Evolutionary conservation across 805 yeast species (phyloP), one percentile per base, ranked within the genome.

Genomic region (Clavispora phyllophila): DNA sequence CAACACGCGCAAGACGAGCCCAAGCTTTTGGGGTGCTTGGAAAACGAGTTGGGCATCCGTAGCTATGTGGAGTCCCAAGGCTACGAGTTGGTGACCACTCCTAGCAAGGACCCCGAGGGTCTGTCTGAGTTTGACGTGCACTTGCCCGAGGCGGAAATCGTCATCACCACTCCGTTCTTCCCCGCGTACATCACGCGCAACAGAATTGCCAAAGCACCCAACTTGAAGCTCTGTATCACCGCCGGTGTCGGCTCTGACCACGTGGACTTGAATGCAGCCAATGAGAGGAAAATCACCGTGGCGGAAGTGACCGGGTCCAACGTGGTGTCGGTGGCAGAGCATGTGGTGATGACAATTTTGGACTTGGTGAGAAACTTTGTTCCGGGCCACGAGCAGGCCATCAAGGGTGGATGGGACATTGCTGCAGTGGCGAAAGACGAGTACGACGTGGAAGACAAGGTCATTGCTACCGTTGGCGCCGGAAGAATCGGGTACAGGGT

Each of bases 181-280:
- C 93, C 95, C 4, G 91, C 82, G 28, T 85, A 85, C 63, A 72
- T 85, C 60, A 76, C 82, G 42, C 70, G 72, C 45, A 83, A 80
- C 53, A 74, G 91, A 55, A 73, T 85, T 49, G 79, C 68, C 39
- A 75, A 76, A 57, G 90, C 91, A 26, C 80, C 81, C 60, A 83
- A 82, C 41, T 73, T 85, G 63, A 84, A 83, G 68, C 58, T 82
- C 40, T 69, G 81, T 46, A 72, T 84, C 53, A 85, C 90, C 38
- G 95, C 95, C 9, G 95, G 93, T 54, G 89, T 85, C 46, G 95
- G 95, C 10, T 81, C 88, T 17, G 93, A 85, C 60, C 93, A 85
- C 63, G 72, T 84, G 48, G 91, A 84, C 57, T 72, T 85, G 54
- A 74, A 74, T 51, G 84, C 84, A 53, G 81, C 87, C 50, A 77